A percentile compares a stretch with the other conserved stretches of the same genome.
phyloP scores from a whole-genome alignment of 2,329 filamentous ascomycete genomes.

The Ambrosiella cleistominuta region DNA sequence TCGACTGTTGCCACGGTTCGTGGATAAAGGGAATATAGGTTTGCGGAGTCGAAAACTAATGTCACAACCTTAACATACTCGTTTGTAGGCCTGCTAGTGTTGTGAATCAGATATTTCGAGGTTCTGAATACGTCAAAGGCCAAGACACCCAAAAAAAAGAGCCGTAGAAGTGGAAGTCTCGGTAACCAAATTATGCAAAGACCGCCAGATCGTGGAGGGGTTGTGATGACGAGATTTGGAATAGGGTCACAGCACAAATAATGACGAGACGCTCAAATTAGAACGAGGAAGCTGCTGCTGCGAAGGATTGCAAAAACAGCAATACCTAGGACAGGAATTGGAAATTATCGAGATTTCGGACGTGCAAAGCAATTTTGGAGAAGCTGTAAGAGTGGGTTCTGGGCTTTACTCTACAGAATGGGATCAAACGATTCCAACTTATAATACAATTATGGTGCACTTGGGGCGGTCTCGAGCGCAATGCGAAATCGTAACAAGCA shows the following conservation, averaged over 20 bases:
- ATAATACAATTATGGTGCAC: not conserved
- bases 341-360: too few relatives aligned
- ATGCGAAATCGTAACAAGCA: not conserved
- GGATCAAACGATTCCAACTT: too few relatives aligned
- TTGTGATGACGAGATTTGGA: not conserved
- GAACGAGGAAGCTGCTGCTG: not conserved
- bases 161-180: not conserved
- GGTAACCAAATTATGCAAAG: not conserved
- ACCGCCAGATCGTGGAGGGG: not conserved
- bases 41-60: not conserved
- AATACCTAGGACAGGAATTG: not conserved
- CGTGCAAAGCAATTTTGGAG: too few relatives aligned
- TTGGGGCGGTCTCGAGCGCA: not conserved
- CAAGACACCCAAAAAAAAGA: too few relatives aligned
- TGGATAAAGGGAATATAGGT: not conserved
- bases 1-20: too few relatives aligned
- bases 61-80: constrained; percentile 1
- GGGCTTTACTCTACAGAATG: too few relatives aligned
- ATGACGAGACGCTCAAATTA: not conserved
- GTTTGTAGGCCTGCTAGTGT: not conserved
- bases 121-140: too few relatives aligned
- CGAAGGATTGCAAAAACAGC: not conserved
- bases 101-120: not conserved
- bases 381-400: too few relatives aligned
- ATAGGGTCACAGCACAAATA: not conserved